These are phyloP conservation scores for Brassica cretica DNA, from an alignment of 345 rosid species.

Conservation along the genomic window DNA sequence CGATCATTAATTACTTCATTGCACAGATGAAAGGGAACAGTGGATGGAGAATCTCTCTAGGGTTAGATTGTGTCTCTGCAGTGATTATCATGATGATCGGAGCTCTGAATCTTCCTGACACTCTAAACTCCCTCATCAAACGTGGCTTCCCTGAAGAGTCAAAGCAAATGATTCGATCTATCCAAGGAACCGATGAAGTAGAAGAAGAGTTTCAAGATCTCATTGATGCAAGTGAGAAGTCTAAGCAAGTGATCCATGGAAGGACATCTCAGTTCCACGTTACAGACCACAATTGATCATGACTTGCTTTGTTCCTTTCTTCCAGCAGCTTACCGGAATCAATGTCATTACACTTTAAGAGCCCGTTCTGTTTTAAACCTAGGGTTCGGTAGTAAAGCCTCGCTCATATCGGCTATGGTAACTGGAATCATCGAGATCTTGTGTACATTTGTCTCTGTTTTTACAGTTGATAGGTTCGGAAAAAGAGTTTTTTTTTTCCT, in stretches of 20 bases:
- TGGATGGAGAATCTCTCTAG: conserved; percentile 82
- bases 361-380: conserved; percentile 73
- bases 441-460: conserved; percentile 59
- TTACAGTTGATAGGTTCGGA: conserved; percentile 60
- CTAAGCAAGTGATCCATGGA: conserved; percentile 69
- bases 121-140: conserved; percentile 74
- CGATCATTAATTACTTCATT: conserved; percentile 64
- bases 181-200: conserved; percentile 55
- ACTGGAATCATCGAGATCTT: conserved; percentile 63
- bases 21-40: conserved; percentile 52
- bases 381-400: conserved; percentile 67
- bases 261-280: conserved; percentile 47
- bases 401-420: conserved; percentile 71
- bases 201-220: conserved; percentile 71
- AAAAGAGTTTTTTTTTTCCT: conserved; percentile 56
- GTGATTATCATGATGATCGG: conserved; percentile 60
- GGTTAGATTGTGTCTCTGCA: conserved; percentile 67
- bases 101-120: conserved; percentile 65
- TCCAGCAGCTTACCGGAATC: conserved; percentile 79
- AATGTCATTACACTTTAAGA: conserved; percentile 78
- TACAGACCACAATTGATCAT: conserved; percentile 71
- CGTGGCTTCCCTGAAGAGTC: conserved; percentile 65
- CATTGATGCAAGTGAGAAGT: conserved; percentile 55
- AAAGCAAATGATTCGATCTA: conserved; percentile 51
- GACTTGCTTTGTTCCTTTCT: conserved; percentile 58